Base-by-base conservation (phyloP, 139 green algal genomes). In the Penium margaritaceum region DNA sequence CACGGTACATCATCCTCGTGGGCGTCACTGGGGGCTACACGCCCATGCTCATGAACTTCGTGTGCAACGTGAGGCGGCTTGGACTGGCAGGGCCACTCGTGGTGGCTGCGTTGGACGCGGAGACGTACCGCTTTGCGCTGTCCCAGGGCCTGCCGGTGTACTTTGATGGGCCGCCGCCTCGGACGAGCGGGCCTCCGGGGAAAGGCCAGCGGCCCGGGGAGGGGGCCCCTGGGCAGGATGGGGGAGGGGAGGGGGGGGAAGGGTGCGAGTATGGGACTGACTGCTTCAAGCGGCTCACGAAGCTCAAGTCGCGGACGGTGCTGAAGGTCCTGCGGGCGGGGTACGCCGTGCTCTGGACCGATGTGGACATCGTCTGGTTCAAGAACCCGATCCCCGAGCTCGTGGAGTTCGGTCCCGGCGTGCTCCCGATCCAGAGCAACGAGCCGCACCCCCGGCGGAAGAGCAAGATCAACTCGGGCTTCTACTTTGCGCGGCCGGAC, bases 361-460 rank as follows among this genome's bases (percentile, higher is more conserved):
- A 78, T 21, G 70, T 78, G 3, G 70, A 78, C 58, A 14, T 78
- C 58, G 64, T 60, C n/a, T 78, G 70, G 70, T 78, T 78, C 70
- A 63, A 55, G n/a, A 76, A 78, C 43, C 70, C 70, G 29, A 51
- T 76, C 24, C 61, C 61, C 24, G 39, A 75, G 7, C 36, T 78
- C 24, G 19, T 70, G 29, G n/a, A 17, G 6, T 77, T 76, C 34
- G 58, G 58, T 5, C 63, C 70, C 5, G 38, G 35, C 17, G 21
- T 24, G 30, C 43, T 78, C 30, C n/a, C 36, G 27, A 32, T 67
- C 5, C 68, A 76, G 46, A 74, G 55, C 35, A 55, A 76, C 46
- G 3, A 76, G 4, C 37, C 21, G n/a, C 27, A 74, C 44, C 19
- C 19, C 19, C 21, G 19, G 46, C 46, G 46, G 46, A 21, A 57